A percentile compares a stretch with the other conserved stretches of the same genome.
phyloP scores from a whole-genome alignment of 805 yeast species.

The Kuraishia cidri region DNA sequence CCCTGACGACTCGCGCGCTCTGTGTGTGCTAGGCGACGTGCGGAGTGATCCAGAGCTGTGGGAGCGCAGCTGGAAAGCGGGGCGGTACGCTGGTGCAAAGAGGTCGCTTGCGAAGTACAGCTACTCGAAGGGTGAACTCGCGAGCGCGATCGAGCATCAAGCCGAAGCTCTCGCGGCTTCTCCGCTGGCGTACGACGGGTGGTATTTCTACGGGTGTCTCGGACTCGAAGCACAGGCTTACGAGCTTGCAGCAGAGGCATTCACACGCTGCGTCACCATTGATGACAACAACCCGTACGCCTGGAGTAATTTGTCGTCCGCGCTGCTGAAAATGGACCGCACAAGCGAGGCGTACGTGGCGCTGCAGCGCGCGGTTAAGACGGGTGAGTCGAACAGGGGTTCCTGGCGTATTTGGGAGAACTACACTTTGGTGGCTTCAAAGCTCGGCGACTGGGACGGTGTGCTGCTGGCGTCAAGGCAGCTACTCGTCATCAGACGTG shows the following conservation, averaged over 20 bases:
- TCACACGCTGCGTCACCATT: constrained; percentile 79
- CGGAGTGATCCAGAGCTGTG: constrained; percentile 68
- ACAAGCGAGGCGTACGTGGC: constrained; percentile 79
- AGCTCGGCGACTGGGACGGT: constrained; percentile 81
- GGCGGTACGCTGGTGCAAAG: constrained; percentile 79
- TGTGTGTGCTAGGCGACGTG: constrained; percentile 80
- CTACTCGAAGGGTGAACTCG: constrained; percentile 43
- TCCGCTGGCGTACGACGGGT: constrained; percentile 70
- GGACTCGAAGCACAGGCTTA: constrained; percentile 68
- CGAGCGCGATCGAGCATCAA: constrained; percentile 53
- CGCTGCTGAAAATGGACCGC: constrained; percentile 58
- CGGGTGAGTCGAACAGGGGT: constrained; percentile 53
- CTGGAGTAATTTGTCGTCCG: constrained; percentile 89
- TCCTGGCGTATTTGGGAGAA: constrained; percentile 93
- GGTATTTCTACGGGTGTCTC: constrained; percentile 90
- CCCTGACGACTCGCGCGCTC: constrained; percentile 77
- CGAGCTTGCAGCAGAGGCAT: constrained; percentile 82
- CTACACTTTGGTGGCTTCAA: constrained; percentile 72
- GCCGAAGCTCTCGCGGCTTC: constrained; percentile 65
- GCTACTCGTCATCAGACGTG: constrained; percentile 40
- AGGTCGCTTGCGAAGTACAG: constrained; percentile 69
- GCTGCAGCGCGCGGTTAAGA: constrained; percentile 65
- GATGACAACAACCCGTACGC: constrained; percentile 76
- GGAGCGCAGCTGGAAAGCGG: constrained; percentile 82
- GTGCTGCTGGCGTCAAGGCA: constrained; percentile 69